These are phyloP conservation scores for Cystoderma amianthinum DNA, from an alignment of 768 basidiomycete genomes.

Conservation along the genomic window DNA sequence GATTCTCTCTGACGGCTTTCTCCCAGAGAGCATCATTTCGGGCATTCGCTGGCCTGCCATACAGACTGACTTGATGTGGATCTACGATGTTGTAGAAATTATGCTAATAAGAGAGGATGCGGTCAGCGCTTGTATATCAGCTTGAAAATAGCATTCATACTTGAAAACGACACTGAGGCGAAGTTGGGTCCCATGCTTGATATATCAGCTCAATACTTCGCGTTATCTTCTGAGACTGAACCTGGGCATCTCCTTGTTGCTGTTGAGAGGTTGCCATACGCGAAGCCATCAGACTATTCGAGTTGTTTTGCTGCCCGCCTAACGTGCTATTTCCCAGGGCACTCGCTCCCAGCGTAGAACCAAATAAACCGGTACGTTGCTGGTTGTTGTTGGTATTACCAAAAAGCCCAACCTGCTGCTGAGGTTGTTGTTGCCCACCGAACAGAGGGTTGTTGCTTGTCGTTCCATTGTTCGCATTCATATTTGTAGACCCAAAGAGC, in stretches of 20 bases:
- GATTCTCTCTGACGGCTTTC: constrained; percentile 74
- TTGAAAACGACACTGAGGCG: constrained; percentile 74
- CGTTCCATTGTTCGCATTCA: constrained; percentile 5
- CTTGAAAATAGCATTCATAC: constrained; percentile 27
- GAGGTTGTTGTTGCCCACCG: constrained; percentile 16
- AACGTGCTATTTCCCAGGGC: constrained; percentile 22
- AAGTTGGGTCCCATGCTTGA: constrained; percentile 65
- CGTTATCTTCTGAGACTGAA: constrained; percentile 44
- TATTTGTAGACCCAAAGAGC: constrained; percentile 17
- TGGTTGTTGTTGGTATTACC: constrained; percentile 13
- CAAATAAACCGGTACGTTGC: constrained; percentile 10
- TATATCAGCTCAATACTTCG: constrained; percentile 60
- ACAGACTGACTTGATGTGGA: constrained; percentile 55
- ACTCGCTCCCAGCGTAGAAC: constrained; percentile 18
- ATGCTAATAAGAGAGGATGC: constrained; percentile 38
- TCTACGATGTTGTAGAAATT: constrained; percentile 84
- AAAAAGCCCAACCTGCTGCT: constrained; percentile 16
- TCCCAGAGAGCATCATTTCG: constrained; percentile 71
- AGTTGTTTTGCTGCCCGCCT: constrained; percentile 8
- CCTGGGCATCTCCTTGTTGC: constrained; percentile 53
- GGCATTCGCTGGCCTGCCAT: constrained; percentile 67
- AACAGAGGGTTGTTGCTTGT: constrained; percentile 10
- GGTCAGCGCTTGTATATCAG: background rate
- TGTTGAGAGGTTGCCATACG: constrained; percentile 27
- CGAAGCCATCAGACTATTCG: constrained; percentile 28